Percentiles rank a stretch among this genome's conserved stretches.
phyloP scores from a whole-genome alignment of 2,329 filamentous ascomycete genomes.

The Beauveria scarabaeidicola region DNA sequence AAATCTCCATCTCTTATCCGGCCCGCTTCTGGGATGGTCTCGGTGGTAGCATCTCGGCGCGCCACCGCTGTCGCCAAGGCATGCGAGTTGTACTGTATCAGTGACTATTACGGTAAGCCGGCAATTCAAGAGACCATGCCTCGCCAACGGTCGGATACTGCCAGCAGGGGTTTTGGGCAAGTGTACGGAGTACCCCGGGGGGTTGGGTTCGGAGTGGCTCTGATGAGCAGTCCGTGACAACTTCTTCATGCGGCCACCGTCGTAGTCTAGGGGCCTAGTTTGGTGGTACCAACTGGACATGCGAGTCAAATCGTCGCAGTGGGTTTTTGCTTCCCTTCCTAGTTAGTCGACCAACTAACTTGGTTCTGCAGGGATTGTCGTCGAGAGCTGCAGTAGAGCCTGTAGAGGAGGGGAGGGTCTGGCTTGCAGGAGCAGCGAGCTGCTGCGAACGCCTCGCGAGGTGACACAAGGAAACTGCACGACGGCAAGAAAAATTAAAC shows the following conservation, averaged over 20 bases:
- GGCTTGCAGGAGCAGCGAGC: slow-evolving; percentile 7
- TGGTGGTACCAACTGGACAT: neutral
- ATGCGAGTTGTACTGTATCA: neutral
- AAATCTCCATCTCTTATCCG: neutral
- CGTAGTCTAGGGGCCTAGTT: neutral
- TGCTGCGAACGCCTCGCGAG: neutral
- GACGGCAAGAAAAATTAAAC: neutral
- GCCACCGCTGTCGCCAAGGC: neutral
- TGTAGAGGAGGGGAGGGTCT: neutral
- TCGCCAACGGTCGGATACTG: neutral
- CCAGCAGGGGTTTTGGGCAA: neutral
- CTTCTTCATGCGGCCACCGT: neutral
- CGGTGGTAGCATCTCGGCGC: neutral
- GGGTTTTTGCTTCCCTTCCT: neutral
- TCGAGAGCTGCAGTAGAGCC: neutral
- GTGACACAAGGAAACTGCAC: neutral
- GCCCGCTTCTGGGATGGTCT: neutral
- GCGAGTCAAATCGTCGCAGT: neutral
- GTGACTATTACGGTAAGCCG: neutral
- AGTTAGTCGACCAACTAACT: neutral
- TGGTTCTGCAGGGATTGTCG: neutral
- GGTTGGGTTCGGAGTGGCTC: neutral
- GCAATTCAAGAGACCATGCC: neutral
- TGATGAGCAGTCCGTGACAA: neutral
- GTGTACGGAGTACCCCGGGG: neutral